Evolutionary conservation across 345 rosid species (phyloP).

Genomic region (Euphorbia tirucalli): DNA sequence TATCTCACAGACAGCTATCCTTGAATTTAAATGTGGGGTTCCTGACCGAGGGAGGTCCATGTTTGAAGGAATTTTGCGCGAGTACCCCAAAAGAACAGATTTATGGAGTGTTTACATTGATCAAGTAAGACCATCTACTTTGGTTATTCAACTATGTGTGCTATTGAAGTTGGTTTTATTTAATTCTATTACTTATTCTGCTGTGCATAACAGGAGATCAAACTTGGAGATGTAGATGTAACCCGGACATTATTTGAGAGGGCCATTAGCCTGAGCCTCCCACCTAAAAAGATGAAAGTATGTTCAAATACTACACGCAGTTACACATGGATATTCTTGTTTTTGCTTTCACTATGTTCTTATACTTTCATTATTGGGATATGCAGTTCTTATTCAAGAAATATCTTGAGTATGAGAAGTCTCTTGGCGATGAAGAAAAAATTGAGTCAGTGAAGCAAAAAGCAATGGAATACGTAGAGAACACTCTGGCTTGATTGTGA

Average conservation of each 20-base stretch:
- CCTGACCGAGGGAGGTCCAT: slow-evolving; percentile 86
- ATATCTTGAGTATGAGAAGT: slow-evolving; percentile 72
- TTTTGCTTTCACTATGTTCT: neutral
- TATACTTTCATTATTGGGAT: slow-evolving; percentile 7
- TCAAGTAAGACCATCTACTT: slow-evolving; percentile 48
- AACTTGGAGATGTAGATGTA: slow-evolving; percentile 65
- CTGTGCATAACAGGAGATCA: slow-evolving; percentile 65
- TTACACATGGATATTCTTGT: slow-evolving; percentile 10
- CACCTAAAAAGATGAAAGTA: slow-evolving; percentile 85
- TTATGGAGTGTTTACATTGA: slow-evolving; percentile 95
- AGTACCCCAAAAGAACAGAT: slow-evolving; percentile 94
- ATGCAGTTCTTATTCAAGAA: slow-evolving; percentile 89
- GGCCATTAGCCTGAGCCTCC: slow-evolving; percentile 80
- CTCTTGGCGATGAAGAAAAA: slow-evolving; percentile 53
- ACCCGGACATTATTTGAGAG: slow-evolving; percentile 78
- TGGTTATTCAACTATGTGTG: neutral
- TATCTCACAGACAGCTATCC: slow-evolving; percentile 79
- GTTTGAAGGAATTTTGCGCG: slow-evolving; percentile 81
- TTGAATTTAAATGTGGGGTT: slow-evolving; percentile 81
- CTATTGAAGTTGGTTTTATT: neutral
- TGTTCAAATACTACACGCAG: neutral
- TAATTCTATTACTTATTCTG: neutral
- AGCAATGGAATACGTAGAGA: slow-evolving; percentile 83
- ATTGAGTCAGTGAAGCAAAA: slow-evolving; percentile 69
- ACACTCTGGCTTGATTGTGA: slow-evolving; percentile 30